Base-by-base conservation (phyloP, 352 stramenopile species). In the Pythium insidiosum region DNA sequence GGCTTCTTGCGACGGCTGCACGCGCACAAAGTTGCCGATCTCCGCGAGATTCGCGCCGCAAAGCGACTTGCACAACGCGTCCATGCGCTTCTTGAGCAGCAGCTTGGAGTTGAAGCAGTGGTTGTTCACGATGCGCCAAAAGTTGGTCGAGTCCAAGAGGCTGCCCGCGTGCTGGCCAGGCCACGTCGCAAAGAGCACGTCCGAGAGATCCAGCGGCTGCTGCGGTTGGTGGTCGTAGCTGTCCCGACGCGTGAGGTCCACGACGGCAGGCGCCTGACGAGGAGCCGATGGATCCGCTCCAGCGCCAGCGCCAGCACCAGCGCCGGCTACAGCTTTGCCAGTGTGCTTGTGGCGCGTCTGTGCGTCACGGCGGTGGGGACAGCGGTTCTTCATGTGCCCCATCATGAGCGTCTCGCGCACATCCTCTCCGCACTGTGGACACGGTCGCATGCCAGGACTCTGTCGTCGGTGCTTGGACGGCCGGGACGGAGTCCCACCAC, bases 151-250 rank as follows among this genome's bases (percentile, higher is more conserved):
- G 37, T 92, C 73, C 63, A 94, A 78, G 0, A 72, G 61, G 16
- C 62, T 73, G 0, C 82, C 82, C 22, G 73, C 72, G 29, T 58
- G 73, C 47, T 91, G 73, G 2, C 76, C 76, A 0, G 80, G 80
- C 82, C 82, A 94, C 11, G 76, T 79, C 2, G 66, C 69, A 46
- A 90, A 94, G n/a, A 94, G 53, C 7, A 88, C 69, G 28, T 88
- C 81, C 13, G 72, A 65, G 20, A 88, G 31, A 46, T 90, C 73
- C 4, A 45, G 16, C 11, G 53, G 47, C 28, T 72, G 56, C 10
- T 44, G 36, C n/a, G n/a, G n/a, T n/a, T n/a, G n/a, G n/a, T n/a
- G n/a, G n/a, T n/a, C n/a, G n/a, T n/a, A n/a, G n/a, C n/a, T n/a
- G n/a, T n/a, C n/a, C n/a, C n/a, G n/a, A n/a, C n/a, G n/a, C 6